Conservation (phyloP, 1,284 basidiomycete species). For the Ceratobasidium theobromae region DNA sequence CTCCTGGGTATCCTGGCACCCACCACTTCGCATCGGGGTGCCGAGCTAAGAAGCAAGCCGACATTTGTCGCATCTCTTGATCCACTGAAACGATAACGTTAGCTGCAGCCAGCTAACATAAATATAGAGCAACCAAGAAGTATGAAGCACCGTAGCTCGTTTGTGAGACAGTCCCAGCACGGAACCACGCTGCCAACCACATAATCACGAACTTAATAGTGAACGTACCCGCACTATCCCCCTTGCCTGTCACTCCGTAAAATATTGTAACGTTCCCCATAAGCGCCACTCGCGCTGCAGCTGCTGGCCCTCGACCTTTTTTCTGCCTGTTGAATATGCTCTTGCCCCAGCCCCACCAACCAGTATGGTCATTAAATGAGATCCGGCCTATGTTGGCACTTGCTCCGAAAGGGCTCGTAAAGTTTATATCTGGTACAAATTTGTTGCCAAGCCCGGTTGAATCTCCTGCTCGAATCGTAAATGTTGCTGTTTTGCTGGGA, state of each 20-base stretch:
- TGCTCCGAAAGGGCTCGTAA: background rate
- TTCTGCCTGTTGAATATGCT: background rate
- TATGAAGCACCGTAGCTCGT: background rate
- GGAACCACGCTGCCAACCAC: no score
- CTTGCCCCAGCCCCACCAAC: slow-evolving; percentile 13
- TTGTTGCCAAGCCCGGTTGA: background rate
- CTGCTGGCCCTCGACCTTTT: slow-evolving; percentile 29
- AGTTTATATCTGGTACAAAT: slow-evolving; percentile 1
- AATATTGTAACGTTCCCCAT: slow-evolving; percentile 41
- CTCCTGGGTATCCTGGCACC: slow-evolving; percentile 35
- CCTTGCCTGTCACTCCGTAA: slow-evolving; percentile 28
- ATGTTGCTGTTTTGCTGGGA: slow-evolving; percentile 41
- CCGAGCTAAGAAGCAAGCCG: slow-evolving; percentile 32
- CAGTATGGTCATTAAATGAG: no score
- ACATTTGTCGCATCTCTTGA: slow-evolving; percentile 14
- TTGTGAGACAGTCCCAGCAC: background rate
- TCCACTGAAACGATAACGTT: background rate
- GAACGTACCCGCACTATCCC: slow-evolving; percentile 15
- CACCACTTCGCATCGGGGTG: slow-evolving; percentile 37
- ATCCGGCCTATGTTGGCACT: no score
- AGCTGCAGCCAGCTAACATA: background rate
- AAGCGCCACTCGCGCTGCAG: slow-evolving; percentile 44
- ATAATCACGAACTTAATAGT: no score
- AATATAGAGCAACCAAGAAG: background rate
- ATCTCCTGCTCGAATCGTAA: slow-evolving; percentile 41